phyloP scores from a whole-genome alignment of 179 eudicot species.

The Camellia oleifera region DNA sequence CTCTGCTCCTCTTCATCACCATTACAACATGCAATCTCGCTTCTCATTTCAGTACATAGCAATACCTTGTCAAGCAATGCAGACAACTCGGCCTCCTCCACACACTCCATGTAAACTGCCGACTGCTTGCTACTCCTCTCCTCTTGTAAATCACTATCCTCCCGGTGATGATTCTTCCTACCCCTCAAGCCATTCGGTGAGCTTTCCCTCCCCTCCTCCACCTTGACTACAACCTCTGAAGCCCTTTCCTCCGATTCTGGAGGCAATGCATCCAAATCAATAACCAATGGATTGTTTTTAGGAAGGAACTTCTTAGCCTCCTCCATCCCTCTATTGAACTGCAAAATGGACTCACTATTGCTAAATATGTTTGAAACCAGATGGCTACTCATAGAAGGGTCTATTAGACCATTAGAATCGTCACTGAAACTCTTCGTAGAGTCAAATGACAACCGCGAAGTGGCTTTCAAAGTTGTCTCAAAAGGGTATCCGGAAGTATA shows the following conservation, averaged over 20 bases:
- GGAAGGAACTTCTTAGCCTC: constrained; percentile 90
- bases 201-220: constrained; percentile 37
- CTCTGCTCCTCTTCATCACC: no score
- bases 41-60: constrained; percentile 26
- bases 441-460: constrained; percentile 1
- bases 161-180: constrained; percentile 55
- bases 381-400: constrained; percentile 28
- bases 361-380: constrained; percentile 37
- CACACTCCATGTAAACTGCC: constrained; percentile 29
- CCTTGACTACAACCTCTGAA: constrained; percentile 28
- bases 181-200: constrained; percentile 32
- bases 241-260: constrained; percentile 24
- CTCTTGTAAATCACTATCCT: constrained; percentile 44
- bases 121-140: constrained; percentile 65
- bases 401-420: constrained; percentile 20
- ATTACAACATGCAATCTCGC: no score
- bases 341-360: constrained; percentile 55
- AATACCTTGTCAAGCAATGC: constrained; percentile 67
- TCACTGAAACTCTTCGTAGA: constrained; percentile 22
- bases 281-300: constrained; percentile 30
- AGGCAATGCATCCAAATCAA: constrained; percentile 50
- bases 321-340: constrained; percentile 23
- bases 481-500: constrained; percentile 17
- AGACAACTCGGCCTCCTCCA: constrained; percentile 16
- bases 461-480: constrained; percentile 1